Evolutionary conservation across 306 rosid species (phyloP), one percentile per base, ranked within the genome.

Genomic region (Neltuma alba): DNA sequence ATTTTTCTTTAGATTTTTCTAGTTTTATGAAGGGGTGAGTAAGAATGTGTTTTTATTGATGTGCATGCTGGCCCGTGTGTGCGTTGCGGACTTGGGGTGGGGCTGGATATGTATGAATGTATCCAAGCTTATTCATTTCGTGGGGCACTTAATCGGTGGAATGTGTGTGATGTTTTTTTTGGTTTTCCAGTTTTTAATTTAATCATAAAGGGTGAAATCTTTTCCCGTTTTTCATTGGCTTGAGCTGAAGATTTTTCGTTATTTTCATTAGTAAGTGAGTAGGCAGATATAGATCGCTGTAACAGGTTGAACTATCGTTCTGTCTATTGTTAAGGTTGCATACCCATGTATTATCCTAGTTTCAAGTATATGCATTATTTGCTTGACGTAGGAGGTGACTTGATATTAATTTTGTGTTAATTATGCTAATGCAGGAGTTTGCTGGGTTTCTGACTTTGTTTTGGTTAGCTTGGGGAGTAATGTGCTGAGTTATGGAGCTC

Each of bases 401-500:
- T 54, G 64, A 30, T 58, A 28, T 64, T 78, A 33, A 15, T 41
- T 76, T 41, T 69, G 54, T 75, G 68, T 83, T 48, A 61, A 62
- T 38, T 57, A 23, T 31, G 61, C 58, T 75, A 54, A 72, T 79
- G 76, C 42, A 34, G 27, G 20, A 75, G 48, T 36, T n/a, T 79
- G 66, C 71, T 78, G 42, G 72, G 60, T 58, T 79, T 66, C 62
- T 78, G 42, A 75, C 60, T 50, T 72, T 76, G 76, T 66, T 82
- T 74, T 67, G 47, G 54, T 76, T 72, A 85, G 92, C 85, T 73
- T 61, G 70, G 81, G 76, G 80, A 82, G 79, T 86, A 71, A 87
- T 85, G 89, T 74, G 81, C 81, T 89, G 86, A 90, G 89, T 60
- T 80, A 94, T 94, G 99, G 97, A 97, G 76, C 94, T 89, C 44